phyloP scores from a whole-genome alignment of 1,284 basidiomycete genomes.

The Heterobasidion occidentale region DNA sequence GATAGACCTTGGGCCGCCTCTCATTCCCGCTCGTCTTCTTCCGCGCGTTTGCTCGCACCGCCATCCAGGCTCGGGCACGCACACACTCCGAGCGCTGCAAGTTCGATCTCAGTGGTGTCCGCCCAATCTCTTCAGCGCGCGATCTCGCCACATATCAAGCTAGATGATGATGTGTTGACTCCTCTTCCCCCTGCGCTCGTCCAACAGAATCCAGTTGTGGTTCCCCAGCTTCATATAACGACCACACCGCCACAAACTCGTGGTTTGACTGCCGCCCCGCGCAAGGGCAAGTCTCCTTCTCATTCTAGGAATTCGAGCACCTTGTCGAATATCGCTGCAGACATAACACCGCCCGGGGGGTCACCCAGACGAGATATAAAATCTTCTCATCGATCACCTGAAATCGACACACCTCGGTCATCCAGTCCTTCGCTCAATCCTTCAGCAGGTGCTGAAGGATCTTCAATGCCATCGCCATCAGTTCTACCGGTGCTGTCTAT shows the following conservation, averaged over 20 bases:
- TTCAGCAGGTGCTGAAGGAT: background rate
- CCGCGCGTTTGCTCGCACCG: background rate
- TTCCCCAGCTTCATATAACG: background rate
- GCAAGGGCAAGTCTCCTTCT: background rate
- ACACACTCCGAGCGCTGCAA: conserved; percentile 5
- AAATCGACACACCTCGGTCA: too few relatives aligned
- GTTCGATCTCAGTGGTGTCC: background rate
- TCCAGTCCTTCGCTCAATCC: background rate
- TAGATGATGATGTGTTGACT: conserved; percentile 22
- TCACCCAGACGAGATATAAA: too few relatives aligned
- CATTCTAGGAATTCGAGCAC: background rate
- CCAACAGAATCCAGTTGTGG: conserved; percentile 8
- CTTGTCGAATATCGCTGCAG: too few relatives aligned
- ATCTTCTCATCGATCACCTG: too few relatives aligned
- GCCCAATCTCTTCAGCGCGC: conserved; percentile 21
- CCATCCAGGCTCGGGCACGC: conserved; percentile 3
- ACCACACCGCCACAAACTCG: background rate
- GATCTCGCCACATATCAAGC: conserved; percentile 27
- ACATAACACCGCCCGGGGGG: too few relatives aligned
- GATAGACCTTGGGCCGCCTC: too few relatives aligned
- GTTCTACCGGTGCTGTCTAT: too few relatives aligned
- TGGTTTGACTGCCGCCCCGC: background rate
- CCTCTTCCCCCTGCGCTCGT: conserved; percentile 14
- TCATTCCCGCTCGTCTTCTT: background rate
- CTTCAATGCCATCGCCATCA: too few relatives aligned